Evolutionary conservation across 805 yeast genomes (phyloP).

Genomic region (Candida nemodendra): DNA sequence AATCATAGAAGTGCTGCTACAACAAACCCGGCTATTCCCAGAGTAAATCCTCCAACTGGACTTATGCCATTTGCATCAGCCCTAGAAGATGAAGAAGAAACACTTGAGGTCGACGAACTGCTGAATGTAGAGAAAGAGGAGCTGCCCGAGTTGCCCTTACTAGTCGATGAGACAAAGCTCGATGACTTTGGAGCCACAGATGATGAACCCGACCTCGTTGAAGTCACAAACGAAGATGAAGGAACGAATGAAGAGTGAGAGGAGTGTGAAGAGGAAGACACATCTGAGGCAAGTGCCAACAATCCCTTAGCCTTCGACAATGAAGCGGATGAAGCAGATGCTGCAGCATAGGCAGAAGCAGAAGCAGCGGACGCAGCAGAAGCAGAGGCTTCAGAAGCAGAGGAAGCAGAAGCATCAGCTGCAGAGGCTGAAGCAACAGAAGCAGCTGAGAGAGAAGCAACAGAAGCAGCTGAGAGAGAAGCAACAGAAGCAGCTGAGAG

Average conservation of each 20-base stretch:
- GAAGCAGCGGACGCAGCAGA: constrained; percentile 8
- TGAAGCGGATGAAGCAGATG: constrained; percentile 25
- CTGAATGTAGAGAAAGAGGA: constrained; percentile 17
- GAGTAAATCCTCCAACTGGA: constrained; percentile 32
- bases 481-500: constrained; percentile 16
- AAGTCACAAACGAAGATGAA: constrained; percentile 4
- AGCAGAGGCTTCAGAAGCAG: constrained; percentile 8
- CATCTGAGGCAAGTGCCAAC: constrained; percentile 41
- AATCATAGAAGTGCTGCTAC: constrained; percentile 37
- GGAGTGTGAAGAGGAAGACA: constrained; percentile 26
- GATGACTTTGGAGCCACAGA: constrained; percentile 7
- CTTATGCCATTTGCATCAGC: constrained; percentile 31
- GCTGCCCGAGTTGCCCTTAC: constrained; percentile 10
- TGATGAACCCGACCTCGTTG: constrained; percentile 3
- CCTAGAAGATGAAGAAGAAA: constrained; percentile 32
- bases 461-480: constrained; percentile 10
- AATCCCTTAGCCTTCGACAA: constrained; percentile 38
- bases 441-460: constrained; percentile 1
- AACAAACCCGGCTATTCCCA: constrained; percentile 36
- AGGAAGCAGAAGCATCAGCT: constrained; percentile 9
- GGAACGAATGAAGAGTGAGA: constrained; percentile 12
- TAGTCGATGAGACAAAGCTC: constrained; percentile 8
- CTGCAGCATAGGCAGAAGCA: constrained; percentile 11
- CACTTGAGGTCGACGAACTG: constrained; percentile 19
- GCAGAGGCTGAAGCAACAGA: constrained; percentile 9